A percentile compares a stretch with the other conserved stretches of the same genome.
These are phyloP conservation scores for Eucalyptus microcorys DNA, from an alignment of 345 rosid species.

Conservation along the genomic window DNA sequence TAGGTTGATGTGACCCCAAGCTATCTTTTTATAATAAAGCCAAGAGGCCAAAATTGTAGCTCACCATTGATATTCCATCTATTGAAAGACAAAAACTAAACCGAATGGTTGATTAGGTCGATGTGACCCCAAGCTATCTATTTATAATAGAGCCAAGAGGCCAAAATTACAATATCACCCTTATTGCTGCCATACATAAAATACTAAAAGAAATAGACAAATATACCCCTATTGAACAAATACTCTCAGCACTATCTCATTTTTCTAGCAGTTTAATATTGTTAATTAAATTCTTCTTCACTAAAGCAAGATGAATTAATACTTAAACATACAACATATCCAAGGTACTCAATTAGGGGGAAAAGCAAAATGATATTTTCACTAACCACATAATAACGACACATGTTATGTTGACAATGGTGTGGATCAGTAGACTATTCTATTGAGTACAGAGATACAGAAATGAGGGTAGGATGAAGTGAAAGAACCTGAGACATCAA, in stretches of 20 bases:
- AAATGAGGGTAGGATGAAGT: background rate
- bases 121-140: too few species aligned
- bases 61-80: too few species aligned
- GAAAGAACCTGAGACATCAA: conserved; percentile 64
- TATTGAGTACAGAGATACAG: background rate
- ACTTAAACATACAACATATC: background rate
- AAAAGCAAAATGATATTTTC: background rate
- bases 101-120: too few species aligned
- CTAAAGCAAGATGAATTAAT: background rate
- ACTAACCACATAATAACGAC: background rate
- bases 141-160: too few species aligned
- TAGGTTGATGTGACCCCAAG: background rate
- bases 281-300: background rate
- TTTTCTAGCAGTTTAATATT: background rate
- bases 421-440: background rate
- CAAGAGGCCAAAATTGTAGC: too few species aligned
- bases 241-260: background rate
- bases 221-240: background rate
- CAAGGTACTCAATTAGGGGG: background rate
- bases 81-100: too few species aligned
- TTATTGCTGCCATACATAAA: too few species aligned
- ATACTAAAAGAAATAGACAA: background rate
- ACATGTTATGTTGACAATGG: background rate
- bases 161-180: too few species aligned
- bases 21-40: too few species aligned